Evolutionary conservation across 176 grass and related monocot genomes (phyloP), one percentile per base, ranked within the genome.

Genomic region (Triticum urartu): DNA sequence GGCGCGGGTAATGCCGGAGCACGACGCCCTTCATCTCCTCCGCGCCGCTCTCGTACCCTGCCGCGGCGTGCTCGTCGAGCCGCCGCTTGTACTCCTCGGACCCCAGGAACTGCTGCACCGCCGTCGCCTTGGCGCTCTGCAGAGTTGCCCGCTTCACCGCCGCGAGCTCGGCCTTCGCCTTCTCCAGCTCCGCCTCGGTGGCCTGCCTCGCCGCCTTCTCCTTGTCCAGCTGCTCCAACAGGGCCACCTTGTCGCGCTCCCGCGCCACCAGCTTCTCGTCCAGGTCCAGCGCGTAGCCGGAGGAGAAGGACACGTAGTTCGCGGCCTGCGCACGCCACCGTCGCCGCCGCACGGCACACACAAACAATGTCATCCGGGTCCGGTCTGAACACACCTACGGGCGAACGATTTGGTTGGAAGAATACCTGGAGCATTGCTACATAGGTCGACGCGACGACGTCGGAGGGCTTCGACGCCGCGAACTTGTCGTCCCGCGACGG

Each of bases 1-100:
- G n/a, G 25, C 12, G 20, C 2, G 68, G 77, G 25, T 79, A 15
- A 1, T 63, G 34, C 50, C 22, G 6, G 59, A 89, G 77, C 5
- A 36, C 83, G 70, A 69, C 70, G 48, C 35, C 48, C 83, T 76
- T 89, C 83, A 86, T 86, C 62, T 89, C 62, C 70, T 61, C 77
- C 61, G 58, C 8, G 77, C 83, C 82, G 12, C 47, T 18, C 68
- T 75, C 59, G 34, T 89, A 89, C 8, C 25, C 35, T 13, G 22
- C 10, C 48, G 61, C 48, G 20, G 62, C 86, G 50, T 45, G 76
- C 82, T 65, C 59, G 7, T 14, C 67, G 6, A 89, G 65, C 83
- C 30, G n/a, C 20, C 40, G 39, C 40, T 2, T 47, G 71, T 74
- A 9, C n/a, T 74, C 22, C 2, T 26, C 21, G 11, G 71, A 74